Evolutionary conservation across 2,329 filamentous ascomycete species (phyloP), one percentile per base, ranked within the genome.

Genomic region (Colletotrichum paranaense): DNA sequence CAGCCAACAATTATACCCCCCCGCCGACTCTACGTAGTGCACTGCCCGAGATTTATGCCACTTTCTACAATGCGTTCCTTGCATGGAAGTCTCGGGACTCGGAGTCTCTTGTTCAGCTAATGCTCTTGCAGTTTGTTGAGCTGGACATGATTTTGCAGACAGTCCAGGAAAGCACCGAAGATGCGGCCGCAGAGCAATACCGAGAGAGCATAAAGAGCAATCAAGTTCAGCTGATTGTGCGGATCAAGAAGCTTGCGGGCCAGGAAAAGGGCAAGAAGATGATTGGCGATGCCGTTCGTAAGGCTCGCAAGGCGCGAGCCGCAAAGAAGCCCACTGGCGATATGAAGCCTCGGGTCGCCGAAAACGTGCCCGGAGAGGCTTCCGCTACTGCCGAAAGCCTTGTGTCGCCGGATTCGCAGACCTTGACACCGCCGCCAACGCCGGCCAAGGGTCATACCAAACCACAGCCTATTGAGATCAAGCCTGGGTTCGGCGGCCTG

Each of bases 61-160:
- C 92, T 0, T 97, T 95, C 77, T 90, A 92, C 77, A 92, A 93
- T 66, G 93, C 93, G 1, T 95, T 97, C 78, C 93, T 94, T 73
- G 91, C 93, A 4, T 97, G 94, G 94, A 95, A 95, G 82, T 92
- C 94, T 1, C 90, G 93, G 65, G 94, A 96, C 79, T 94, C 93
- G 0, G 92, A 92, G 67, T 92, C 93, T 0, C 85, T 97, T 5
- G 91, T 96, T 65, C 93, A 95, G 77, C 92, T 94, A 68, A 95
- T 97, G 94, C 88, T 96, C n/a, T 89, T 94, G 78, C 93, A 95
- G 76, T 95, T 96, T 81, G 93, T 95, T 22, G 94, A 95, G 79
- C 88, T 97, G 2, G 94, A 97, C 78, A 92, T 92, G 46, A 96
- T 96, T 60, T 93, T 93, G 87, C 93, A 95, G 79, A 94, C 92